Percentiles rank a stretch among this genome's conserved stretches.
Evolutionary conservation across 1,284 basidiomycete species (phyloP).

Genomic region (Ceratobasidium sp.): DNA sequence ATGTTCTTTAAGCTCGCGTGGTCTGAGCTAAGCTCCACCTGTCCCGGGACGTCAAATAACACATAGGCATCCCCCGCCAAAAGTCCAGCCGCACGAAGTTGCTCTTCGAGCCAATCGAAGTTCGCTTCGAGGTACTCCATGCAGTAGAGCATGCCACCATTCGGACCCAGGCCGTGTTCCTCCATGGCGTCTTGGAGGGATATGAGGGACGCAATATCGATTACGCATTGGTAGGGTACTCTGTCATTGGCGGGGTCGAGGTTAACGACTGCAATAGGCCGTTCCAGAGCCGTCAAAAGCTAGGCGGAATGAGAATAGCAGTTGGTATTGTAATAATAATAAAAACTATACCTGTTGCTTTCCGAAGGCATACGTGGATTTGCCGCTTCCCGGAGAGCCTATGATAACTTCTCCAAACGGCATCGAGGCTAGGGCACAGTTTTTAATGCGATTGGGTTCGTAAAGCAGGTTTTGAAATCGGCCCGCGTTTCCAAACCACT

Average conservation of each 20-base stretch:
- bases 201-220: constrained; percentile 89
- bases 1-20: constrained; percentile 89
- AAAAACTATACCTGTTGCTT: constrained; percentile 73
- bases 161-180: constrained; percentile 88
- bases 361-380: constrained; percentile 94
- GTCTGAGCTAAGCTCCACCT: constrained; percentile 97
- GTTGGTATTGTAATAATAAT: neutral
- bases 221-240: constrained; percentile 89
- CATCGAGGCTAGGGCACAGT: constrained; percentile 62
- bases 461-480: too few species aligned
- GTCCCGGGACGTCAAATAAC: constrained; percentile 96
- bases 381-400: constrained; percentile 92
- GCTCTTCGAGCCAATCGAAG: constrained; percentile 89
- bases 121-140: constrained; percentile 98
- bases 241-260: constrained; percentile 94
- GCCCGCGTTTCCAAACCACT: too few species aligned
- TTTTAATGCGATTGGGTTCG: too few species aligned
- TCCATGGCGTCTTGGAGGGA: constrained; percentile 91
- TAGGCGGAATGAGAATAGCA: constrained; percentile 49
- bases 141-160: constrained; percentile 96
- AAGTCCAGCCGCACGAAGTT: constrained; percentile 21
- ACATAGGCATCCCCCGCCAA: constrained; percentile 76
- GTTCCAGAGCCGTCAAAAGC: constrained; percentile 85
- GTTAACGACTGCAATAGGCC: constrained; percentile 92
- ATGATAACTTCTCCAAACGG: constrained; percentile 89